phyloP scores from a whole-genome alignment of 1,139 yeast genomes.

The Taiozyma sp. region DNA sequence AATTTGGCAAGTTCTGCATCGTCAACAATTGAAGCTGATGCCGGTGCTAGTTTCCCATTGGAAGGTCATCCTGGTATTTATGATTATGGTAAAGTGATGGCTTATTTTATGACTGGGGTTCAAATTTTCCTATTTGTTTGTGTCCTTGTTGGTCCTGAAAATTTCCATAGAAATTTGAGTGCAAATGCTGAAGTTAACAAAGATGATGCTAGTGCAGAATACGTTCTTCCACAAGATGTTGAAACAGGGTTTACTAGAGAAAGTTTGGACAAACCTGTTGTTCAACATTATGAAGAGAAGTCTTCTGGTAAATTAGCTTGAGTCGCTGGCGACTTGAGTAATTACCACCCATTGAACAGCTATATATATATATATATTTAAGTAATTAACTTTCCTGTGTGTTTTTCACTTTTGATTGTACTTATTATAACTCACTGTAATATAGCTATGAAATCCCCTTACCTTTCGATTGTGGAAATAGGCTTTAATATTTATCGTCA shows the following conservation, averaged over 20 bases:
- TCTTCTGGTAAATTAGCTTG: too few species aligned
- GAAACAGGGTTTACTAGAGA: not conserved
- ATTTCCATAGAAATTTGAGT: slow-evolving; percentile 29
- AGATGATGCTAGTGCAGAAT: not conserved
- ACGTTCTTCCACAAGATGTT: slow-evolving; percentile 1
- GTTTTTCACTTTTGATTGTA: too few species aligned
- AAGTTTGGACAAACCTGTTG: slow-evolving; percentile 6
- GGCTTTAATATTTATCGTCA: too few species aligned
- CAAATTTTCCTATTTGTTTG: slow-evolving; percentile 42
- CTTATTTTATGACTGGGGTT: slow-evolving; percentile 56
- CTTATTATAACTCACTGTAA: too few species aligned
- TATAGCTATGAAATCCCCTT: too few species aligned
- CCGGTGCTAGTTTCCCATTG: slow-evolving; percentile 46
- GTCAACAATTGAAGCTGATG: slow-evolving; percentile 56
- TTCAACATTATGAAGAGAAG: slow-evolving; percentile 2
- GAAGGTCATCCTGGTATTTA: slow-evolving; percentile 21
- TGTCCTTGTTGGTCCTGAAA: slow-evolving; percentile 51
- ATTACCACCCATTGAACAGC: too few species aligned
- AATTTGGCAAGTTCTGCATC: slow-evolving; percentile 55
- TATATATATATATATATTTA: too few species aligned
- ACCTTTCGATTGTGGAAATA: too few species aligned
- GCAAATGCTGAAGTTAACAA: slow-evolving; percentile 20
- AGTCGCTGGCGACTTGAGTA: too few species aligned
- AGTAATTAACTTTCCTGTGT: too few species aligned
- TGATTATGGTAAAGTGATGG: slow-evolving; percentile 48